These are phyloP conservation scores for Talaromyces sp. DNA, from an alignment of 2,329 filamentous ascomycete species.

Conservation along the genomic window DNA sequence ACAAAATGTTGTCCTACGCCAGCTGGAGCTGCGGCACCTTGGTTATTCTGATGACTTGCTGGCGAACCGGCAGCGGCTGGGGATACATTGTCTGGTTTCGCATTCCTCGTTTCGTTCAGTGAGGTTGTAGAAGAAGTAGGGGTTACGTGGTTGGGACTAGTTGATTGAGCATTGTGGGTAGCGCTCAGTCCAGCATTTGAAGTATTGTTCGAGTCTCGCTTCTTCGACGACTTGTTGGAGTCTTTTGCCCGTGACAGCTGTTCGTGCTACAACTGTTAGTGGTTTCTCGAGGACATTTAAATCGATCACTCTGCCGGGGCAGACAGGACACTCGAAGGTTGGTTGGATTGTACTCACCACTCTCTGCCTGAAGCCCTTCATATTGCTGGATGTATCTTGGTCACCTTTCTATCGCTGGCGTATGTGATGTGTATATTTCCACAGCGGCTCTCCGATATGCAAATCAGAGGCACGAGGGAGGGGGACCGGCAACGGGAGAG, in stretches of 20 bases:
- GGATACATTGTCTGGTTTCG: conserved; percentile 55
- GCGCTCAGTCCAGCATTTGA: conserved; percentile 55
- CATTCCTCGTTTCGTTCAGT: conserved; percentile 80
- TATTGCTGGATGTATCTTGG: conserved; percentile 51
- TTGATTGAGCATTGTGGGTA: conserved; percentile 52
- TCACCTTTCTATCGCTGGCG: background rate
- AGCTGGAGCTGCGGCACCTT: conserved; percentile 31
- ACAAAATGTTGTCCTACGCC: conserved; percentile 40
- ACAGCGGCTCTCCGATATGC: conserved; percentile 37
- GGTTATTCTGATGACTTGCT: conserved; percentile 26
- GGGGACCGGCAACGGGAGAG: conserved; percentile 20
- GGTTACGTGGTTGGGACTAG: conserved; percentile 64
- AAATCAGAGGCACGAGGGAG: conserved; percentile 31
- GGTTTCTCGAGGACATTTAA: conserved; percentile 6
- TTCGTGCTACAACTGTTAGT: conserved; percentile 61
- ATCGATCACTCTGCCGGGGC: background rate
- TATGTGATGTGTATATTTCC: conserved; percentile 13
- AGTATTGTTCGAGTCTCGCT: conserved; percentile 73
- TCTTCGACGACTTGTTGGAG: conserved; percentile 74
- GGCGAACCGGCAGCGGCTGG: conserved; percentile 34
- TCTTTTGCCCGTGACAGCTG: conserved; percentile 92
- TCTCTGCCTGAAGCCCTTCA: conserved; percentile 98
- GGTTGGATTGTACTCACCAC: conserved; percentile 67
- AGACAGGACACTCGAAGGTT: background rate
- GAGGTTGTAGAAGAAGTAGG: conserved; percentile 88